phyloP scores from a whole-genome alignment of 2,329 filamentous ascomycete genomes.

The Reticulascus tulasneorum region DNA sequence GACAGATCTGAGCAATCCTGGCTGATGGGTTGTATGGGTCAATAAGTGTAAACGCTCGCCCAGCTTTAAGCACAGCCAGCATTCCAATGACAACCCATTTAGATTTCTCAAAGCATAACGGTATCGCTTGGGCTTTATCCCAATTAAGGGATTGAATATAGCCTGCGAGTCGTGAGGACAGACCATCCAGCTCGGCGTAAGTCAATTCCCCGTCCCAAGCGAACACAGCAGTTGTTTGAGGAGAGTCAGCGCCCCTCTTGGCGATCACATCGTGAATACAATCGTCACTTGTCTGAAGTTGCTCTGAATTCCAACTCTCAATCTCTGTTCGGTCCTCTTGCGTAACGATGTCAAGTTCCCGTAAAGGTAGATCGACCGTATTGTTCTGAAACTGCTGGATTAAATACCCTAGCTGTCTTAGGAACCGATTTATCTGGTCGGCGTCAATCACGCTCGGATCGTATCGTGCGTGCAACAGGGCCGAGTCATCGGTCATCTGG shows the following conservation, averaged over 20 bases:
- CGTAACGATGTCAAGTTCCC: slow-evolving; percentile 3
- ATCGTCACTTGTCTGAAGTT: neutral
- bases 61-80: slow-evolving; percentile 22
- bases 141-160: neutral
- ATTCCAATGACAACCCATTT: slow-evolving; percentile 19
- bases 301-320: slow-evolving; percentile 1
- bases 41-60: slow-evolving; percentile 21
- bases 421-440: slow-evolving; percentile 3
- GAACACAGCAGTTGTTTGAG: slow-evolving; percentile 13
- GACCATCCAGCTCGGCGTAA: slow-evolving; percentile 19
- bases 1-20: slow-evolving; percentile 12
- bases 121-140: slow-evolving; percentile 10
- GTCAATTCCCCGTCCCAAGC: slow-evolving; percentile 28
- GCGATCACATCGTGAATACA: slow-evolving; percentile 4
- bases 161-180: slow-evolving; percentile 5
- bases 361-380: neutral
- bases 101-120: slow-evolving; percentile 24
- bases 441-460: slow-evolving; percentile 3
- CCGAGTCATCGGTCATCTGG: slow-evolving; percentile 3
- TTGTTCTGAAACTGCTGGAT: neutral
- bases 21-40: slow-evolving; percentile 19
- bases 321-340: neutral
- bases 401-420: slow-evolving; percentile 7
- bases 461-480: slow-evolving; percentile 1
- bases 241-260: neutral